A percentile compares a stretch with the other conserved stretches of the same genome.
These are phyloP conservation scores for Penicillium maclennaniae DNA, from an alignment of 495 filamentous ascomycete genomes.

Conservation along the genomic window DNA sequence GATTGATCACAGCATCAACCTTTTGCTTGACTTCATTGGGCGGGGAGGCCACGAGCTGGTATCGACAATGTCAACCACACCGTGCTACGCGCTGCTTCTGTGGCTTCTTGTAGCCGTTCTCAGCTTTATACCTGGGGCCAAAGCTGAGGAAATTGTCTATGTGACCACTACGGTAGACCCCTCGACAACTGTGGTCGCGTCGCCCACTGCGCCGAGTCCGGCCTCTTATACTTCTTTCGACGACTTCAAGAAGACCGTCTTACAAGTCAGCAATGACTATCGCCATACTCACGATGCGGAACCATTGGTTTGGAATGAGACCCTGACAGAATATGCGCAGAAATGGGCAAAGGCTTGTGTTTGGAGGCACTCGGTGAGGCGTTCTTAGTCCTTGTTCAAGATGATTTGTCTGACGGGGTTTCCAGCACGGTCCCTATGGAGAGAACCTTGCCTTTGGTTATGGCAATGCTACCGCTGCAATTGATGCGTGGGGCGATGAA, in stretches of 20 bases:
- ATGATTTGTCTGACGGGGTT: slow-evolving; percentile 1
- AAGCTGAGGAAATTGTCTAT: slow-evolving; percentile 5
- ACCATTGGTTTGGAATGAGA: slow-evolving; percentile 61
- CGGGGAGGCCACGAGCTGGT: not conserved
- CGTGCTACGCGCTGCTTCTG: not conserved
- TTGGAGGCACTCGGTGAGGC: slow-evolving; percentile 59
- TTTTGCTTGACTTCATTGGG: not conserved
- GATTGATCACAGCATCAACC: not conserved
- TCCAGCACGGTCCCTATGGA: slow-evolving; percentile 62
- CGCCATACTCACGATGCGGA: slow-evolving; percentile 61
- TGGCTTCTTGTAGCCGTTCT: not conserved
- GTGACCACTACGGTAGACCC: slow-evolving; percentile 18
- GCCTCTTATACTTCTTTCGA: slow-evolving; percentile 46
- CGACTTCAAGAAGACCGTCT: slow-evolving; percentile 53
- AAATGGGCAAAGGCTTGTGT: slow-evolving; percentile 51
- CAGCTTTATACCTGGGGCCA: not conserved
- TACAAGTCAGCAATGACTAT: slow-evolving; percentile 67
- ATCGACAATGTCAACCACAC: slow-evolving; percentile 4
- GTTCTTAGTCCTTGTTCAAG: not conserved
- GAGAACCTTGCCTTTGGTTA: slow-evolving; percentile 77
- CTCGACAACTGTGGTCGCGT: slow-evolving; percentile 20
- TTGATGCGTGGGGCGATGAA: slow-evolving; percentile 70
- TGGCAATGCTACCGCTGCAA: slow-evolving; percentile 51
- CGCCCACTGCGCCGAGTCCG: slow-evolving; percentile 28
- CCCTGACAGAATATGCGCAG: slow-evolving; percentile 52